These are phyloP conservation scores for Aspergillus funiculosus DNA, from an alignment of 495 filamentous ascomycete genomes.

Conservation along the genomic window DNA sequence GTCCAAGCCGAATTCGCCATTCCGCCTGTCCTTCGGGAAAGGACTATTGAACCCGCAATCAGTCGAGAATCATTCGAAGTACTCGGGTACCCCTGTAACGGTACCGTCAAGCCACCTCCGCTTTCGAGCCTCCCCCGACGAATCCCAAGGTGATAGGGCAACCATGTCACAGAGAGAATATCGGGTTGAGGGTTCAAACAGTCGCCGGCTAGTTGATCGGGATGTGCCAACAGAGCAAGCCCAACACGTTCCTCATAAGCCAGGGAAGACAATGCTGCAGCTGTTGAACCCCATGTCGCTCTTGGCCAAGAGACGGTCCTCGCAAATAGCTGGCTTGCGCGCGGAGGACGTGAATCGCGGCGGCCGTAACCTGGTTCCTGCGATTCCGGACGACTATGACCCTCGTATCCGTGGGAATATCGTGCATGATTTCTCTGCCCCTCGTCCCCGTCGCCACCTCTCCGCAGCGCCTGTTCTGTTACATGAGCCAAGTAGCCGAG, in stretches of 20 bases:
- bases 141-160: slow-evolving; percentile 25
- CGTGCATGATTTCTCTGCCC: slow-evolving; percentile 88
- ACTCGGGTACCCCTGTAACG: slow-evolving; percentile 25
- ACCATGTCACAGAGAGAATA: slow-evolving; percentile 24
- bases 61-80: slow-evolving; percentile 23
- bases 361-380: slow-evolving; percentile 48
- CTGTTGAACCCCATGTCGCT: slow-evolving; percentile 64
- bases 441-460: slow-evolving; percentile 55
- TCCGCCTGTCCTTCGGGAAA: slow-evolving; percentile 36
- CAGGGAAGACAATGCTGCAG: slow-evolving; percentile 57
- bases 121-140: slow-evolving; percentile 34
- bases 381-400: slow-evolving; percentile 69
- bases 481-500: slow-evolving; percentile 6
- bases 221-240: slow-evolving; percentile 23
- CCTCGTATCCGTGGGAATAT: slow-evolving; percentile 77
- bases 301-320: slow-evolving; percentile 53
- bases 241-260: slow-evolving; percentile 34
- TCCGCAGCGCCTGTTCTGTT: slow-evolving; percentile 32
- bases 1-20: slow-evolving; percentile 34
- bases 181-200: slow-evolving; percentile 19
- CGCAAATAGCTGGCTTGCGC: slow-evolving; percentile 37
- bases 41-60: slow-evolving; percentile 21
- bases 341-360: slow-evolving; percentile 45
- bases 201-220: slow-evolving; percentile 30
- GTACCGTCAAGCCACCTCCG: slow-evolving; percentile 29